Evolutionary conservation across 805 yeast species (phyloP).

Genomic region (Yarrowia bubula): DNA sequence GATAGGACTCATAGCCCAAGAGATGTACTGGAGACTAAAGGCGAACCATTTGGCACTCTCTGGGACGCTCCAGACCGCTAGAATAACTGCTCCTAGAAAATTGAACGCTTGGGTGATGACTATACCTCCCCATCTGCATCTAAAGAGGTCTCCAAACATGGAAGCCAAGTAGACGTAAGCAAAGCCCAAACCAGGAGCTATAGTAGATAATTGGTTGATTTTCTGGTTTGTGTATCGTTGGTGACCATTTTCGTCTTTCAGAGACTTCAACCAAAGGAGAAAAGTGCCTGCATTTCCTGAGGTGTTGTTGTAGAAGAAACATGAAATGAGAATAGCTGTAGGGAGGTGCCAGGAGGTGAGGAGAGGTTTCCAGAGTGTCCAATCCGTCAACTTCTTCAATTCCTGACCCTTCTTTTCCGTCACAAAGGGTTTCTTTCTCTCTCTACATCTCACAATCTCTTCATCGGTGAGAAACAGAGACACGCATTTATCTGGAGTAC

Average conservation of each 20-base stretch:
- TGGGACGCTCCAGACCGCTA: not conserved
- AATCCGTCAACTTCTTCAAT: not conserved
- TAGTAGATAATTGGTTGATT: not conserved
- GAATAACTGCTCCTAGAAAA: not conserved
- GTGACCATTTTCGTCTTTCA: not conserved
- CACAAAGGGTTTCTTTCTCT: not conserved
- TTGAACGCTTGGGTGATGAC: constrained; percentile 5
- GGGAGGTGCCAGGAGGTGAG: constrained; percentile 8
- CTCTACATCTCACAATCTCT: not conserved
- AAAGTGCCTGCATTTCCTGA: constrained; percentile 7
- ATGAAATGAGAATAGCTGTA: constrained; percentile 1
- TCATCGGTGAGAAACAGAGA: constrained; percentile 3
- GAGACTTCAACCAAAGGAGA: not conserved
- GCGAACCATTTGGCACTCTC: constrained; percentile 1
- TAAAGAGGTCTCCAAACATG: not conserved
- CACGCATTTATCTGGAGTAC: constrained; percentile 56
- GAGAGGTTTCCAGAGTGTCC: not conserved
- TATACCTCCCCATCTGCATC: constrained; percentile 12
- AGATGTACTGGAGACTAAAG: not conserved
- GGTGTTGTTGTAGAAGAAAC: constrained; percentile 13
- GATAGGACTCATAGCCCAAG: not conserved
- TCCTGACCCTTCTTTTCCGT: not conserved
- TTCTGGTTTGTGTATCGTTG: constrained; percentile 2
- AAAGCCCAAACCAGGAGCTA: not conserved
- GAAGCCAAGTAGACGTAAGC: not conserved